These are phyloP conservation scores for Trichosporon ovoides DNA, from an alignment of 1,284 basidiomycete species.

Conservation along the genomic window DNA sequence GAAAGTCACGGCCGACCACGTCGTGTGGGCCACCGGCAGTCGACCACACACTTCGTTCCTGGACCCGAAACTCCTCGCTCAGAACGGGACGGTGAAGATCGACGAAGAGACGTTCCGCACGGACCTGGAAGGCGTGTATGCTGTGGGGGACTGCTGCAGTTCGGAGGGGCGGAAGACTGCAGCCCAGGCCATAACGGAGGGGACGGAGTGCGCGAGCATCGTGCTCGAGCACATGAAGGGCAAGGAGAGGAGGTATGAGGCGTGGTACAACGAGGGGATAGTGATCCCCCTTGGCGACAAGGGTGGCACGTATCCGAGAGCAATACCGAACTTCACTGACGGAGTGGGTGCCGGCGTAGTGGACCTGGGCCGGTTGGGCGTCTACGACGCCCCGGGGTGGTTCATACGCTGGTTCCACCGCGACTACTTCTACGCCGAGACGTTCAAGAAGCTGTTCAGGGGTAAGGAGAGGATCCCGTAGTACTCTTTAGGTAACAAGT, in stretches of 20 bases:
- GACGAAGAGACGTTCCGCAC: conserved; percentile 37
- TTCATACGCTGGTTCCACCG: conserved; percentile 9
- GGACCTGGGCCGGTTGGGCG: conserved; percentile 5
- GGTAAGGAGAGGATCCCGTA: background rate
- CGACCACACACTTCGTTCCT: conserved; percentile 42
- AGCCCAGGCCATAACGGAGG: conserved; percentile 3
- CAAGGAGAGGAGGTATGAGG: background rate
- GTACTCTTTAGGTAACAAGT: background rate
- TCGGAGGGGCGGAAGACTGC: conserved; percentile 12
- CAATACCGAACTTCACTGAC: background rate
- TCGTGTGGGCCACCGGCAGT: conserved; percentile 48
- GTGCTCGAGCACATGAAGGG: conserved; percentile 1
- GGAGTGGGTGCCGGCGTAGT: conserved; percentile 7
- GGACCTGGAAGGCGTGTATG: conserved; percentile 32
- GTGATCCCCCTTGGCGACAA: conserved; percentile 11
- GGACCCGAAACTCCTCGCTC: background rate
- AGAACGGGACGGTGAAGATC: conserved; percentile 38
- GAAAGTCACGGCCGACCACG: conserved; percentile 44
- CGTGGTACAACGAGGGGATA: background rate
- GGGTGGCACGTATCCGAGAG: background rate
- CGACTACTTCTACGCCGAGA: conserved; percentile 1
- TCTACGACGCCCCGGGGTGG: conserved; percentile 4
- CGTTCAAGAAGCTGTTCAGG: background rate
- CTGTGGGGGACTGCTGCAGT: conserved; percentile 38
- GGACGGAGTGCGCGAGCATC: background rate